Conservation (phyloP, 345 rosid species). For the Populus pruinosa region DNA sequence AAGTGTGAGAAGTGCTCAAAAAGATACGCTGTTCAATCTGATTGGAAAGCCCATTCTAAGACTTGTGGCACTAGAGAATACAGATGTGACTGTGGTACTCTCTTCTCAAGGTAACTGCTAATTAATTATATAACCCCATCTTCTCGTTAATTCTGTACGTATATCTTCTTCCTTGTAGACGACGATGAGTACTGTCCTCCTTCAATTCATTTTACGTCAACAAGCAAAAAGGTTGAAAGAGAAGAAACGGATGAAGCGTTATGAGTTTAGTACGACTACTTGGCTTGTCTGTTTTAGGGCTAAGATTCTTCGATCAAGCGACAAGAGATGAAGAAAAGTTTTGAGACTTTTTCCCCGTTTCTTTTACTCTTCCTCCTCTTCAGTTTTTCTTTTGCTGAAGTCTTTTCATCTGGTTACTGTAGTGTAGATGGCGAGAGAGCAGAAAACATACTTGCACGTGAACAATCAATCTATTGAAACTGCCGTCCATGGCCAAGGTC, state of each 20-base stretch:
- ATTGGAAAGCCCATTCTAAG: slow-evolving; percentile 85
- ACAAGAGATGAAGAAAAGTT: background rate
- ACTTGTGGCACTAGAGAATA: slow-evolving; percentile 80
- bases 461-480: slow-evolving; percentile 33
- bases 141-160: background rate
- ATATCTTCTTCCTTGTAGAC: background rate
- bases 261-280: background rate
- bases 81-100: slow-evolving; percentile 79
- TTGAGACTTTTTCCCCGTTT: background rate
- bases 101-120: slow-evolving; percentile 61
- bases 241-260: background rate
- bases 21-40: slow-evolving; percentile 75
- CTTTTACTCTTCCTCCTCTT: background rate
- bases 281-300: slow-evolving; percentile 1
- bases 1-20: slow-evolving; percentile 82
- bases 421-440: slow-evolving; percentile 12
- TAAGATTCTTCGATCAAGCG: slow-evolving; percentile 1
- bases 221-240: background rate
- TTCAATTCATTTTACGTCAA: background rate
- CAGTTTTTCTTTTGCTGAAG: background rate
- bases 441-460: slow-evolving; percentile 34
- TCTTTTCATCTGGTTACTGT: slow-evolving; percentile 1
- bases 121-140: background rate
- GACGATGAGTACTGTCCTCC: background rate
- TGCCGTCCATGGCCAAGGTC: slow-evolving; percentile 32